Evolutionary conservation across 768 basidiomycete species (phyloP), one percentile per base, ranked within the genome.

Genomic region (Collybiopsis confluens): DNA sequence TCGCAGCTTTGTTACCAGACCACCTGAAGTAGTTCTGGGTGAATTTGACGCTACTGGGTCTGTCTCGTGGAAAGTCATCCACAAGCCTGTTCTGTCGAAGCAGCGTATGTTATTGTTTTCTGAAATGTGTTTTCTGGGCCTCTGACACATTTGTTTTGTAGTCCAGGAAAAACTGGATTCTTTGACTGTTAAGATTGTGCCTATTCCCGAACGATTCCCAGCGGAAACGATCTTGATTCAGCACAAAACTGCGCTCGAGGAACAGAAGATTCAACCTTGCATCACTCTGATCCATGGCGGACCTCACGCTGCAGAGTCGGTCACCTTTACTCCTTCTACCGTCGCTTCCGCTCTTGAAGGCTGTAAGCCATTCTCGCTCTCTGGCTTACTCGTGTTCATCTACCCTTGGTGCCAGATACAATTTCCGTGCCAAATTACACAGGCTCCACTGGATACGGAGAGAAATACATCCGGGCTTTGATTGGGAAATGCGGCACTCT

Each of bases 391-490:
- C n/a, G n/a, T n/a, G n/a, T n/a, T n/a, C n/a, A n/a, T n/a, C n/a
- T n/a, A n/a, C n/a, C n/a, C n/a, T n/a, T n/a, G n/a, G n/a, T n/a
- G n/a, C n/a, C n/a, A 83, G 87, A 84, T 59, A 82, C 80, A 0
- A 54, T 88, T 6, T 82, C 81, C 1, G 56, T 78, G 10, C 80
- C 81, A 0, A 87, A 87, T 63, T 89, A 89, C 62, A 83, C 80
- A 0, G 88, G 88, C 0, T 83, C 83, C 1, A 65, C 76, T 28
- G 88, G 88, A 2, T 88, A 73, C 53, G 87, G 87, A 0, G 80
- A 89, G 56, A 70, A 65, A n/a, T 75, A 74, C n/a, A 69, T 88
- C 30, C 75, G 73, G 45, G 68, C 67, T 2, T 66, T 90, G 11
- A 56, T 83, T 0, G 86, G 85, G 0, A 68, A 74, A 36, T 85